These are phyloP conservation scores for Annona cherimola DNA, from an alignment of 164 flowering plant genomes.

Conservation along the genomic window DNA sequence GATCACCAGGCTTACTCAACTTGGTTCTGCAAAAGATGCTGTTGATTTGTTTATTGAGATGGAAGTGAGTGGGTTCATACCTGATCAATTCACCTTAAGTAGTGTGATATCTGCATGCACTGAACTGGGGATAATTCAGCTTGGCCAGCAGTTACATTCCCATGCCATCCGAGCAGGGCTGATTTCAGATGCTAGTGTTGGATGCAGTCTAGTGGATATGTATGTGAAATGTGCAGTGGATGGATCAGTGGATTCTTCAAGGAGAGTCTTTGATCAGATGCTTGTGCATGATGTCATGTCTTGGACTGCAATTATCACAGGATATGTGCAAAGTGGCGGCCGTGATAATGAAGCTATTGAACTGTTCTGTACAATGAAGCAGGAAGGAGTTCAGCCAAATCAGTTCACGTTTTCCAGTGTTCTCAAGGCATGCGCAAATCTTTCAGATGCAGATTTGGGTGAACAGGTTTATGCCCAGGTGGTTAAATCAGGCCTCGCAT, in stretches of 20 bases:
- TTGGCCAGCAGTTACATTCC: conserved; percentile 69
- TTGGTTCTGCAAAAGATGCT: conserved; percentile 45
- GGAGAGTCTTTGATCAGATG: conserved; percentile 66
- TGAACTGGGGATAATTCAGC: conserved; percentile 33
- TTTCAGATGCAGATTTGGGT: conserved; percentile 38
- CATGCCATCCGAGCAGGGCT: conserved; percentile 42
- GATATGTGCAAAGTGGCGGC: conserved; percentile 55
- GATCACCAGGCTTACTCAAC: conserved; percentile 67
- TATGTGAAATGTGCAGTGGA: conserved; percentile 52
- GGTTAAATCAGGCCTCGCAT: conserved; percentile 49
- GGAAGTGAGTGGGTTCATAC: conserved; percentile 41
- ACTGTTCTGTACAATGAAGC: conserved; percentile 52
- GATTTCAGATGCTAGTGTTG: conserved; percentile 59
- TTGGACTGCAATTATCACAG: conserved; percentile 84
- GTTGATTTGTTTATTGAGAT: conserved; percentile 55
- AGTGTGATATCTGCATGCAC: conserved; percentile 65
- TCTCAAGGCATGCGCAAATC: conserved; percentile 72
- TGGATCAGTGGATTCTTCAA: conserved; percentile 43
- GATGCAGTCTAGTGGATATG: conserved; percentile 76
- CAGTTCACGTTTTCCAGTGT: conserved; percentile 72
- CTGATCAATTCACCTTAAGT: conserved; percentile 60
- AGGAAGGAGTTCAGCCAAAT: conserved; percentile 47
- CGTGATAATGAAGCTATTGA: conserved; percentile 50
- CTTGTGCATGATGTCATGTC: conserved; percentile 71
- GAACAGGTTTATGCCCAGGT: conserved; percentile 53